phyloP scores from a whole-genome alignment of 2,329 filamentous ascomycete species.

The Hypomyces rosellus region DNA sequence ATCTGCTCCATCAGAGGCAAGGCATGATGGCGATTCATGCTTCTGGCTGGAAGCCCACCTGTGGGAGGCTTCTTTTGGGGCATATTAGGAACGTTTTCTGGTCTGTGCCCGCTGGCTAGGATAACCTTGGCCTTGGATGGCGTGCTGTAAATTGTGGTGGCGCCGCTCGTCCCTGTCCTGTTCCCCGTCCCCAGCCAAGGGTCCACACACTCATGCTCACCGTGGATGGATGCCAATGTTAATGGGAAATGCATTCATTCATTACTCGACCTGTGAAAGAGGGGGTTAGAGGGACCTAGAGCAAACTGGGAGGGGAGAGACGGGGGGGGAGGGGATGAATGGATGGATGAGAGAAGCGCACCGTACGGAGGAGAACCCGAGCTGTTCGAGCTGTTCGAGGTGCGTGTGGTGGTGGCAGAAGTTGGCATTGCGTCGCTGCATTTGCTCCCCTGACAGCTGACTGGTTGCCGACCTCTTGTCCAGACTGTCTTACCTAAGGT shows the following conservation, averaged over 20 bases:
- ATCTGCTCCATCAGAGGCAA: slow-evolving; percentile 10
- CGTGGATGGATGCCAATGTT: slow-evolving; percentile 7
- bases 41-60: slow-evolving; percentile 10
- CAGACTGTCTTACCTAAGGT: too few species aligned
- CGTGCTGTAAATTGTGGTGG: slow-evolving; percentile 12
- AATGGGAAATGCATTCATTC: slow-evolving; percentile 6
- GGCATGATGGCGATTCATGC: slow-evolving; percentile 10
- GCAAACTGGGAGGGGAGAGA: too few species aligned
- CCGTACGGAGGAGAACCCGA: too few species aligned
- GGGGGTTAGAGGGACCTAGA: slow-evolving; percentile 1
- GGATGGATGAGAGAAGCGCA: too few species aligned
- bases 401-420: too few species aligned
- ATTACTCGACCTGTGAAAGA: not conserved
- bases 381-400: too few species aligned
- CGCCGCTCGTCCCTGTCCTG: slow-evolving; percentile 10
- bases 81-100: not conserved
- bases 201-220: slow-evolving; percentile 9
- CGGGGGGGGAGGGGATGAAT: too few species aligned
- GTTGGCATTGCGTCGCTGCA: too few species aligned
- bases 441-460: too few species aligned
- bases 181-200: not conserved
- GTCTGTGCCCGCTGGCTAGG: slow-evolving; percentile 6
- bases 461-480: too few species aligned
- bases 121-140: not conserved
- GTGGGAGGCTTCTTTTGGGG: slow-evolving; percentile 12